phyloP scores from a whole-genome alignment of 495 filamentous ascomycete species.

The Letharia columbiana region DNA sequence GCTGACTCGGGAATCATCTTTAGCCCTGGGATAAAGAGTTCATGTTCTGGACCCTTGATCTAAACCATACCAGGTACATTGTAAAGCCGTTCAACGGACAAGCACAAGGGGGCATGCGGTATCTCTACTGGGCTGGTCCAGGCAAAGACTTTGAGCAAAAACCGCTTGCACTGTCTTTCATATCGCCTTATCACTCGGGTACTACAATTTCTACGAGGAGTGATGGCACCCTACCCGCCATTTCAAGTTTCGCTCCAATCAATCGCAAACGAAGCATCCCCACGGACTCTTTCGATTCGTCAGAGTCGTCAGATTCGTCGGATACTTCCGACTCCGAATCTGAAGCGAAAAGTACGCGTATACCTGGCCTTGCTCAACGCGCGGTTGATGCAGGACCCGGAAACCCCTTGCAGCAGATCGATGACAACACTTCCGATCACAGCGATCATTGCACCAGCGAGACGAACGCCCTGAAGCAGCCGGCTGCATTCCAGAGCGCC shows the following conservation, averaged over 20 bases:
- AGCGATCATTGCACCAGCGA: background rate
- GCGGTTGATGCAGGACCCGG: background rate
- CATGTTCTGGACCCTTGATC: slow-evolving; percentile 14
- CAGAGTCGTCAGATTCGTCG: background rate
- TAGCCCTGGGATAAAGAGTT: slow-evolving; percentile 6
- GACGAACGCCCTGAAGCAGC: background rate
- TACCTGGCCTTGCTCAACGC: background rate
- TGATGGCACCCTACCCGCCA: background rate
- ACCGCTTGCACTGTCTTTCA: slow-evolving; percentile 5
- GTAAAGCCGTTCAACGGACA: slow-evolving; percentile 3
- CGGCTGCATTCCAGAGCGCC: background rate
- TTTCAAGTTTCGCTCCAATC: background rate
- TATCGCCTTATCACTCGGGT: background rate
- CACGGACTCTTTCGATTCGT: background rate
- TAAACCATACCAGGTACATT: slow-evolving; percentile 9
- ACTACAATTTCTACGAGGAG: background rate
- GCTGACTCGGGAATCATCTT: background rate
- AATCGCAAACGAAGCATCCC: background rate
- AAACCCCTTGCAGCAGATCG: background rate
- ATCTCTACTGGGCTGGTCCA: slow-evolving; percentile 3
- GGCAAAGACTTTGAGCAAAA: background rate
- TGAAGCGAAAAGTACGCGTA: background rate
- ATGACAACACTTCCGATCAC: background rate
- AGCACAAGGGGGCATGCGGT: background rate
- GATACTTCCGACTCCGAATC: background rate